Evolutionary conservation across 2,329 filamentous ascomycete species (phyloP).

Genomic region (Pseudocercospora musae): DNA sequence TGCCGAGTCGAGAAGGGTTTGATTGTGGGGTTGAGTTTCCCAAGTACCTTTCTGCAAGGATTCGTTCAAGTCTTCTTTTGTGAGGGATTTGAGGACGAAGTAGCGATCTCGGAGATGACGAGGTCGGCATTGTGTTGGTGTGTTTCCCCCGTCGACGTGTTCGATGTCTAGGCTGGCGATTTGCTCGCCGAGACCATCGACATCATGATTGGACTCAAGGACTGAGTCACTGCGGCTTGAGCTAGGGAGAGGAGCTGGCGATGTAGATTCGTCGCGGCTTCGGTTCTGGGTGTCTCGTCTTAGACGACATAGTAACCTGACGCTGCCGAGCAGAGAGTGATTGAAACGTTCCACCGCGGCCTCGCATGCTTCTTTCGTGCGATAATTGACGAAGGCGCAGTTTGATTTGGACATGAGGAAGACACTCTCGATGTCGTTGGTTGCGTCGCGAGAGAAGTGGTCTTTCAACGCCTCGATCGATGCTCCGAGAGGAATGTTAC

Average conservation of each 20-base stretch:
- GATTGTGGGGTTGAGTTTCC: conserved; percentile 93
- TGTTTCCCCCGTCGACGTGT: neutral
- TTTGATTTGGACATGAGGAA: conserved; percentile 96
- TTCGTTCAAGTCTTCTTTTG: conserved; percentile 80
- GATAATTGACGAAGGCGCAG: conserved; percentile 94
- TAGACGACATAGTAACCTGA: conserved; percentile 81
- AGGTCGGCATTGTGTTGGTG: neutral
- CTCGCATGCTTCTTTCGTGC: conserved; percentile 69
- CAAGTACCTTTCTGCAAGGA: conserved; percentile 82
- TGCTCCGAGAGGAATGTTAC: conserved; percentile 82
- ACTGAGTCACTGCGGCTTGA: neutral
- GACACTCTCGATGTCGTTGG: conserved; percentile 74
- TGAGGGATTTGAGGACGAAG: conserved; percentile 90
- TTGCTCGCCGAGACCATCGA: neutral
- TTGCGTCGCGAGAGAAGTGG: conserved; percentile 77
- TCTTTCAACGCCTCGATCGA: conserved; percentile 81
- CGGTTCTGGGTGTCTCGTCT: conserved; percentile 45
- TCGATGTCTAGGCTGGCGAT: conserved; percentile 1
- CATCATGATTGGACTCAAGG: neutral
- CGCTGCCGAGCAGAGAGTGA: conserved; percentile 81
- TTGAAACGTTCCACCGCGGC: conserved; percentile 79
- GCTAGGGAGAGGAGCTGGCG: neutral
- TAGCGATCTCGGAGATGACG: conserved; percentile 59
- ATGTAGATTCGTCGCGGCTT: neutral
- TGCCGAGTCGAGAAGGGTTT: conserved; percentile 72